Base-by-base conservation (phyloP, 495 filamentous ascomycete species). In the Xylaria nigripes region DNA sequence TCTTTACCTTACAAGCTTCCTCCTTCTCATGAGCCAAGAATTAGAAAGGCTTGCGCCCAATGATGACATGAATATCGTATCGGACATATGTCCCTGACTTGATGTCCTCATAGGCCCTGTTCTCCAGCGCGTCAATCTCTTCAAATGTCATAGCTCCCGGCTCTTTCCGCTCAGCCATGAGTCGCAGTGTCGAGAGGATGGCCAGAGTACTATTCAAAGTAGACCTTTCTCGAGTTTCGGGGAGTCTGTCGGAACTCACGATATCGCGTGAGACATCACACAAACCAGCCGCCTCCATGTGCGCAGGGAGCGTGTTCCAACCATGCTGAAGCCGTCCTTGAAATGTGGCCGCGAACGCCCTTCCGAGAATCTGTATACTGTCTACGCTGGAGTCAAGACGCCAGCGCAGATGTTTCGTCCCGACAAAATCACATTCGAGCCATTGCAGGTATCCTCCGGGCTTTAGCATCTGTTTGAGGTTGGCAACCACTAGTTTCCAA, bases 401-500 rank as follows among this genome's bases (percentile, higher is more conserved):
- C 23, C 16, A 2, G 19, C 7, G 18, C 3, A 41, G 32, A 22
- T 25, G 32, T 29, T 41, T 21, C 12, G 5, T 21, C 29, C 13
- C 30, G 9, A 29, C 9, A 29, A 4, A 29, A 9, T 29, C 27
- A 9, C 27, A 29, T 0, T 66, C 63, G 9, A 59, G 55, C 63
- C 60, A 63, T 38, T 62, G 63, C 22, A 63, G 16, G 21, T 12
- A n/a, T 29, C 27, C 27, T 4, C 27, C 27, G 27, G 27, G 27
- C 27, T 29, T 29, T 9, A 29, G 27, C 27, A 29, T 29, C 27
- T 4, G 27, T 9, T 52, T 54, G 61, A 68, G 22, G 45, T 68
- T 68, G 25, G 21, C 12, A n/a, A 64, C 54, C 21, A 64, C 56
- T 51, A 8, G 50, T 36, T 32, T 48, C 67, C 59, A 64, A 3